Percentiles rank a stretch among this genome's conserved stretches.
Evolutionary conservation across 2,329 filamentous ascomycete genomes (phyloP).

Genomic region (Metarhizium album): DNA sequence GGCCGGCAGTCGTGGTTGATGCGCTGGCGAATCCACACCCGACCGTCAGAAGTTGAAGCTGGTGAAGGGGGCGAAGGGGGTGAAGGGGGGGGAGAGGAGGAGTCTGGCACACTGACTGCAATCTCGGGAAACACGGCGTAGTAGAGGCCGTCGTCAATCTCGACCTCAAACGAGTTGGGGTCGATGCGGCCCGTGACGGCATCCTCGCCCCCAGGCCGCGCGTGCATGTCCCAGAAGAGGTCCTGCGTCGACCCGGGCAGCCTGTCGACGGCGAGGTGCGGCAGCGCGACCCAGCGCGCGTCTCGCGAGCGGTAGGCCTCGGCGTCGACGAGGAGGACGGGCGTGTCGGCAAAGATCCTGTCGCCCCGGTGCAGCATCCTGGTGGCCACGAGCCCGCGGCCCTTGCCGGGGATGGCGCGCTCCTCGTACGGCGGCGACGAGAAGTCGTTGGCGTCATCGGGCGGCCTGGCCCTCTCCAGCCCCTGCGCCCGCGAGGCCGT

Average conservation of each 20-base stretch:
- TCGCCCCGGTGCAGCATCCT: conserved; percentile 13
- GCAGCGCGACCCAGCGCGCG: not conserved
- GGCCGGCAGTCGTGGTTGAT: conserved; percentile 36
- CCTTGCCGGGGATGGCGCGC: conserved; percentile 13
- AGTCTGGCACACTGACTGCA: conserved; percentile 8
- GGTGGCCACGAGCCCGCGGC: conserved; percentile 16
- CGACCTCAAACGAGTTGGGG: conserved; percentile 9
- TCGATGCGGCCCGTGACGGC: conserved; percentile 6
- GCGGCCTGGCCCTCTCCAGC: conserved; percentile 12
- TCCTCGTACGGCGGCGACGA: conserved; percentile 11
- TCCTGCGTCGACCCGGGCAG: conserved; percentile 2
- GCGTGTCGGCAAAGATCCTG: conserved; percentile 9
- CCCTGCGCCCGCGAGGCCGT: conserved; percentile 20
- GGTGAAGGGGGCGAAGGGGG: too few species aligned
- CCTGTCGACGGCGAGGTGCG: conserved; percentile 4
- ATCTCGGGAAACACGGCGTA: conserved; percentile 9
- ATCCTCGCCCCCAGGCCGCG: not conserved
- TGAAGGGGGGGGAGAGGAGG: too few species aligned
- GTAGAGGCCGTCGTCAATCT: not conserved
- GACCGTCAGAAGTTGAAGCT: too few species aligned
- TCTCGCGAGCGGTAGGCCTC: not conserved
- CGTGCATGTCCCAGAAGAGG: conserved; percentile 8
- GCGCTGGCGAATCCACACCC: too few species aligned
- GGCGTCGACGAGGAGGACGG: conserved; percentile 7
- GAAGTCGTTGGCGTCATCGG: conserved; percentile 16